These are phyloP conservation scores for Jatropha podagrica DNA, from an alignment of 441 rosid genomes.

Conservation along the genomic window DNA sequence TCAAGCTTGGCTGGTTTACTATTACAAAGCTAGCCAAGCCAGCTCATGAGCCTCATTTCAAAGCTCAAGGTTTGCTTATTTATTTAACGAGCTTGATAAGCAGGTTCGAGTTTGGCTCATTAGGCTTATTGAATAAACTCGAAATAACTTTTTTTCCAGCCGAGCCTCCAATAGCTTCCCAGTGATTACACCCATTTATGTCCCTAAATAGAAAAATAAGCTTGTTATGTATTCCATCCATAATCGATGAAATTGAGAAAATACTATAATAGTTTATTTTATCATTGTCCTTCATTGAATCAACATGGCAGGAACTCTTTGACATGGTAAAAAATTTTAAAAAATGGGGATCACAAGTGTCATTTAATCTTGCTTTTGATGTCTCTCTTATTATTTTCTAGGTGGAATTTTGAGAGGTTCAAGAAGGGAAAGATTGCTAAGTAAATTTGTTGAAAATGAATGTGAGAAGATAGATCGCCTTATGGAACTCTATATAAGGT, in stretches of 20 bases:
- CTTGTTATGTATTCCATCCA: neutral
- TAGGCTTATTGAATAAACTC: too few relatives aligned
- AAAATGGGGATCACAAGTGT: neutral
- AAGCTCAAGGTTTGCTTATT: too few relatives aligned
- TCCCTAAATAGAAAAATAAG: too few relatives aligned
- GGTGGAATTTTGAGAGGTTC: constrained; percentile 93
- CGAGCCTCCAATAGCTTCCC: too few relatives aligned
- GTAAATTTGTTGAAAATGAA: constrained; percentile 91
- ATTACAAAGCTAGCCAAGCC: too few relatives aligned
- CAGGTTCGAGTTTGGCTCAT: too few relatives aligned
- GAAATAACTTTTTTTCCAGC: too few relatives aligned
- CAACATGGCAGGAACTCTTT: neutral
- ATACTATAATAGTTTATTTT: neutral
- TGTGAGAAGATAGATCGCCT: constrained; percentile 96
- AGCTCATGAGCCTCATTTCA: too few relatives aligned
- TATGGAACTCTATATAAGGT: constrained; percentile 92
- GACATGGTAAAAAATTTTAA: neutral
- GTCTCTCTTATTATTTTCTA: constrained; percentile 26
- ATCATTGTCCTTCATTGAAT: neutral
- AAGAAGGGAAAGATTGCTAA: constrained; percentile 83
- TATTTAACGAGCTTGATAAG: too few relatives aligned
- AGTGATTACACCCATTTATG: too few relatives aligned
- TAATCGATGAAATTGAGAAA: neutral
- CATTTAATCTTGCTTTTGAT: constrained; percentile 11
- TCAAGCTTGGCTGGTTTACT: too few relatives aligned